Evolutionary conservation across 805 yeast species (phyloP).

Genomic region (Hanseniaspora vineae): DNA sequence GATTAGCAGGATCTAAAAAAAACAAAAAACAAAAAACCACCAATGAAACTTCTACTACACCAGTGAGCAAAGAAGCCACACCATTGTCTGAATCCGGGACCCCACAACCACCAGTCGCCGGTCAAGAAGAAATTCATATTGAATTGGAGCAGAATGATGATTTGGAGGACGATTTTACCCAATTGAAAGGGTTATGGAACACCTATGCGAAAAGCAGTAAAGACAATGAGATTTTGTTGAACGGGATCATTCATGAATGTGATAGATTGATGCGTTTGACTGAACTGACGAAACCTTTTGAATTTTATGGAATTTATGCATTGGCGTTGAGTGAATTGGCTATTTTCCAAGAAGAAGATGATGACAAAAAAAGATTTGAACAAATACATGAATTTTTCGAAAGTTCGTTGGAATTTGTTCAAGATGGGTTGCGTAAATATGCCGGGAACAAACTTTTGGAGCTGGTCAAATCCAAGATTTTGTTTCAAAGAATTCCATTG

Average conservation of each 20-base stretch:
- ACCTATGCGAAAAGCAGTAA: constrained; percentile 44
- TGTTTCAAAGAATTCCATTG: constrained; percentile 46
- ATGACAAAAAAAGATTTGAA: constrained; percentile 17
- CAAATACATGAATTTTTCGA: constrained; percentile 44
- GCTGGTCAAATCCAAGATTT: constrained; percentile 42
- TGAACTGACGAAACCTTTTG: constrained; percentile 4
- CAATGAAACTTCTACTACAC: constrained; percentile 16
- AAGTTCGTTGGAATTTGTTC: constrained; percentile 60
- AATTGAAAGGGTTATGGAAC: constrained; percentile 58
- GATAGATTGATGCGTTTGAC: constrained; percentile 50
- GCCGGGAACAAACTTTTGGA: constrained; percentile 34
- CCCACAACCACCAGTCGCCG: constrained; percentile 12
- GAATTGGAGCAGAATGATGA: constrained; percentile 60
- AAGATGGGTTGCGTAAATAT: constrained; percentile 39
- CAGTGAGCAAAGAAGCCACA: constrained; percentile 8
- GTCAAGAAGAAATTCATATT: constrained; percentile 35
- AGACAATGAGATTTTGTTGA: constrained; percentile 51
- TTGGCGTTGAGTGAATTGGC: constrained; percentile 55
- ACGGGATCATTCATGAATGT: constrained; percentile 88
- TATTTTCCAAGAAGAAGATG: constrained; percentile 36
- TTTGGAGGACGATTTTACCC: constrained; percentile 69
- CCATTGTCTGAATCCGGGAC: constrained; percentile 6
- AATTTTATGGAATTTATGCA: constrained; percentile 64
- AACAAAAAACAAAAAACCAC: constrained; percentile 13
- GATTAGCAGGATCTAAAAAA: constrained; percentile 43